Conservation (phyloP, 257 asterid species). For the Vinca minor region DNA sequence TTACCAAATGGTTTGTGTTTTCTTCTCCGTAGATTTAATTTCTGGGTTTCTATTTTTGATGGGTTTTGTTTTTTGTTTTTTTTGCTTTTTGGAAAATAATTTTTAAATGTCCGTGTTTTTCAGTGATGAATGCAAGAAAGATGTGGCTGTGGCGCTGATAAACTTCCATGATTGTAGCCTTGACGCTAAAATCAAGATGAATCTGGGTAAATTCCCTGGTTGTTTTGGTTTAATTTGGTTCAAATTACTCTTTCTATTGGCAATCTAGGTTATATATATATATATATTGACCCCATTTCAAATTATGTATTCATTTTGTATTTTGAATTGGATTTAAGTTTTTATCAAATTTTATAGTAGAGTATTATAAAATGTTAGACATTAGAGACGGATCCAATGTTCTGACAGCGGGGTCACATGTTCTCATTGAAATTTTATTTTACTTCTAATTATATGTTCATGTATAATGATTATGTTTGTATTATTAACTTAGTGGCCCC, state of each 20-base stretch:
- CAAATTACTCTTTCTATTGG: neutral
- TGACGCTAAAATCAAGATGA: slow-evolving; percentile 73
- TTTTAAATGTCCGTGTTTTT: neutral
- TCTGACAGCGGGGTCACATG: too few relatives aligned
- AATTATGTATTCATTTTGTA: too few relatives aligned
- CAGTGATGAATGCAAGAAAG: slow-evolving; percentile 66
- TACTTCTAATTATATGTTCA: too few relatives aligned
- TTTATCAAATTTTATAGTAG: too few relatives aligned
- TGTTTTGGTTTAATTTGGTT: neutral
- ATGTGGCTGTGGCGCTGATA: slow-evolving; percentile 74
- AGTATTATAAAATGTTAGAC: too few relatives aligned
- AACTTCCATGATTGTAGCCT: slow-evolving; percentile 70
- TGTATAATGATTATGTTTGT: too few relatives aligned
- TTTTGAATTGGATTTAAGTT: too few relatives aligned
- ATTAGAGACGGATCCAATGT: too few relatives aligned
- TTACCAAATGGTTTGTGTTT: slow-evolving; percentile 57
- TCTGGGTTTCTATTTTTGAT: neutral
- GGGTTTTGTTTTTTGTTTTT: neutral
- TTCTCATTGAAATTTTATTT: too few relatives aligned
- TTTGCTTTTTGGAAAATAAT: too few relatives aligned
- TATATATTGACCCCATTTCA: too few relatives aligned
- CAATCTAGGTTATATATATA: neutral
- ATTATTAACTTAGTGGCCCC: too few relatives aligned
- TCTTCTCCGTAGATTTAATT: neutral
- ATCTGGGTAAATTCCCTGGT: slow-evolving; percentile 40